Conservation (phyloP, 176 grass and related monocot genomes). For the Tuctoria greenei region DNA sequence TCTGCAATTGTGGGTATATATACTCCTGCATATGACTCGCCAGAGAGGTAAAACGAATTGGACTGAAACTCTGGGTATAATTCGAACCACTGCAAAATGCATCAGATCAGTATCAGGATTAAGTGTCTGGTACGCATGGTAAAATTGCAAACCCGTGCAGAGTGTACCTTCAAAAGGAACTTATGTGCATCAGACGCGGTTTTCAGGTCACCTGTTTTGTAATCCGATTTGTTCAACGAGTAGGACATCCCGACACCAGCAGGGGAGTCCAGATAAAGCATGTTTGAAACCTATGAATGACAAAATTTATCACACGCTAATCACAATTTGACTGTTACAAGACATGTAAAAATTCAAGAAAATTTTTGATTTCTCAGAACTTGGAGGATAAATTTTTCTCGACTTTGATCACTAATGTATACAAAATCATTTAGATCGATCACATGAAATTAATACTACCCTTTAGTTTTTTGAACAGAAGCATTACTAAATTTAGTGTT, state of each 20-base stretch:
- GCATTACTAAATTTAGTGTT: neutral
- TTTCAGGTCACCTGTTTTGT: conserved; percentile 73
- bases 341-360: neutral
- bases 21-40: conserved; percentile 82
- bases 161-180: conserved; percentile 73
- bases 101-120: conserved; percentile 2
- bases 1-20: conserved; percentile 78
- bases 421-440: neutral
- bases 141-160: neutral
- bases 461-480: neutral
- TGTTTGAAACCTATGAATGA: conserved; percentile 66
- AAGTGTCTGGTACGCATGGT: neutral
- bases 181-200: conserved; percentile 74
- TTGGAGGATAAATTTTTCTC: neutral
- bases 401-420: neutral
- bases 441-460: neutral
- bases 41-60: conserved; percentile 82
- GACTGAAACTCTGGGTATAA: conserved; percentile 64
- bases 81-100: conserved; percentile 66
- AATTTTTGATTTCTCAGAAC: neutral
- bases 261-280: conserved; percentile 82
- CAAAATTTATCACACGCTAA: neutral
- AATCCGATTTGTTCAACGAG: conserved; percentile 66
- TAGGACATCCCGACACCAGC: conserved; percentile 85
- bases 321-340: neutral